Evolutionary conservation across 257 asterid genomes (phyloP).

Genomic region (Anisodus tanguticus): DNA sequence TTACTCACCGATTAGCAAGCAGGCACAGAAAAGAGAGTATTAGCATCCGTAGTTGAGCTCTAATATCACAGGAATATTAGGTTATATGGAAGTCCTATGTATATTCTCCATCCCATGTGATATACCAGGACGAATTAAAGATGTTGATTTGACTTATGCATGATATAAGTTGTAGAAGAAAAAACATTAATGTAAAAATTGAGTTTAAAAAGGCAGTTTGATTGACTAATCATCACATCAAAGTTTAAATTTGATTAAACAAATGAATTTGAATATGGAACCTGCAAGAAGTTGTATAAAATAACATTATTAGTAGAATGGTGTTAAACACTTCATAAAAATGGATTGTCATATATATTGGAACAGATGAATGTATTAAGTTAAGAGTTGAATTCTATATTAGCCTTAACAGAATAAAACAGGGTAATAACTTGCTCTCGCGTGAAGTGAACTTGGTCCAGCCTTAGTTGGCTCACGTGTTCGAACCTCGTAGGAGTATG

Average conservation of each 20-base stretch:
- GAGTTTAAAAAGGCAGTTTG: neutral
- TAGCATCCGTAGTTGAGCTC: neutral
- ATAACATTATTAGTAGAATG: neutral
- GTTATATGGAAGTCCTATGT: neutral
- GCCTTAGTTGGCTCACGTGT: neutral
- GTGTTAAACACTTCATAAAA: conserved; percentile 3
- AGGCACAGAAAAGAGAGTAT: neutral
- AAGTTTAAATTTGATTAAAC: neutral
- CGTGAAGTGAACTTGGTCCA: neutral
- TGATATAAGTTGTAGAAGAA: neutral
- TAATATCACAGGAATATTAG: conserved; percentile 19
- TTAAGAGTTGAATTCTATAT: neutral
- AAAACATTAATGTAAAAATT: neutral
- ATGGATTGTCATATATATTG: neutral
- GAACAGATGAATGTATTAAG: neutral
- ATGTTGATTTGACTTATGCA: neutral
- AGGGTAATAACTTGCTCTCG: neutral
- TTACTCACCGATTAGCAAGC: conserved; percentile 8
- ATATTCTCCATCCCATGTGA: neutral
- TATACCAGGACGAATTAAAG: neutral
- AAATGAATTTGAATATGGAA: neutral
- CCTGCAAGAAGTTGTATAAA: neutral
- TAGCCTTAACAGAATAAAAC: neutral
- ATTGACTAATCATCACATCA: neutral
- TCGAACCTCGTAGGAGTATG: neutral